Evolutionary conservation across 2,329 filamentous ascomycete species (phyloP), one percentile per base, ranked within the genome.

Genomic region (Emericellopsis atlantica): DNA sequence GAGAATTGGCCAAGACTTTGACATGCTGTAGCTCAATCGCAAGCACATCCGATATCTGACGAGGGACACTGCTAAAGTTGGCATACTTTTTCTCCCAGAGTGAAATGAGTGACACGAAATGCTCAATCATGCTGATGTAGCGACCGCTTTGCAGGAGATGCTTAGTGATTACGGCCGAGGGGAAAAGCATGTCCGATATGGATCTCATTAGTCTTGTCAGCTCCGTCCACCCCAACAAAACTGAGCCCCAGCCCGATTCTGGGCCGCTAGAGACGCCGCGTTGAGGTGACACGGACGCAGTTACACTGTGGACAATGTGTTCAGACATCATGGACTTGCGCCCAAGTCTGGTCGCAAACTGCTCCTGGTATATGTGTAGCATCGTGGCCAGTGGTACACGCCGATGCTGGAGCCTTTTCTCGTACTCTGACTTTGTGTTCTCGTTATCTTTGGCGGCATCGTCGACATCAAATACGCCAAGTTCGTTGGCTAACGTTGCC

Each of bases 1-100:
- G 60, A 0, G 62, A 65, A 37, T 67, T 67, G 32, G 60, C 61
- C 40, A 64, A 66, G 14, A 64, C 59, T 2, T 61, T 51, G 2
- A 63, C 55, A 37, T 64, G 64, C 26, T 65, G 58, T 37, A 63
- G 75, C 44, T 76, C 72, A 14, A 76, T 72, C 12, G 65, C 65
- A 0, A 76, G 56, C 45, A 69, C 66, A 39, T 24, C 37, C 12
- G 37, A 43, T 10, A n/a, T 43, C n/a, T 16, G 9, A 9, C 4
- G 23, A 37, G 26, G 34, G 32, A 4, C 8, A 37, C 1, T 47
- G 21, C n/a, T 48, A 37, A 32, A 45, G 36, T 24, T 49, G 44
- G 15, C 45, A 48, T 36, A 37, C 3, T 44, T 6, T 1, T 42
- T 42, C 2, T 43, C 44, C 14, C 35, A 29, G 24, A 37, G 12